A percentile compares a stretch with the other conserved stretches of the same genome.
Evolutionary conservation across 1,284 basidiomycete species (phyloP).

Genomic region (Ceratorhiza oryzae-sativae): DNA sequence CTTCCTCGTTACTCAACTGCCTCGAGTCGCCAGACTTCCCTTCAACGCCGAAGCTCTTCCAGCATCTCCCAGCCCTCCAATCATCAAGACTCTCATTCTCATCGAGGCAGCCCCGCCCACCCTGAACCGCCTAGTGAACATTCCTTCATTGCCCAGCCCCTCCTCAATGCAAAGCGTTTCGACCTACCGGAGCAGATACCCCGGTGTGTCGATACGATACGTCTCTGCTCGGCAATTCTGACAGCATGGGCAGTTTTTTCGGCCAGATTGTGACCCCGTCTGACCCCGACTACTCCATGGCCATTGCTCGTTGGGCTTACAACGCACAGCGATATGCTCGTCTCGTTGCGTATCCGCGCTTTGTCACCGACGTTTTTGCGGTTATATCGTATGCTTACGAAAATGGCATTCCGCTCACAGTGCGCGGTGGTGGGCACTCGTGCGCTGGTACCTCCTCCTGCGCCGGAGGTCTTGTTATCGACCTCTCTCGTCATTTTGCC

Average conservation of each 20-base stretch:
- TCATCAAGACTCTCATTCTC: too few species aligned
- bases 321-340: slow-evolving; percentile 31
- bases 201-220: background rate
- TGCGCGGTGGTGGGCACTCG: slow-evolving; percentile 34
- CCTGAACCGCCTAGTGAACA: too few species aligned
- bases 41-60: too few species aligned
- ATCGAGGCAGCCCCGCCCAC: too few species aligned
- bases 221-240: background rate
- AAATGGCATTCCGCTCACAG: slow-evolving; percentile 9
- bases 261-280: slow-evolving; percentile 4
- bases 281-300: background rate
- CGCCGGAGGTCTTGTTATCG: slow-evolving; percentile 44
- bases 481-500: slow-evolving; percentile 45
- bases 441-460: slow-evolving; percentile 32
- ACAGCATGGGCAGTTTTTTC: background rate
- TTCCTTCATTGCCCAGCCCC: background rate
- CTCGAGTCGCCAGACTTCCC: too few species aligned
- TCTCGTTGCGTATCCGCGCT: slow-evolving; percentile 25
- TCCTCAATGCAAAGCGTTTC: too few species aligned
- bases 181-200: too few species aligned
- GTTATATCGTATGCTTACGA: slow-evolving; percentile 13
- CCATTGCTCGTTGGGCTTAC: slow-evolving; percentile 30
- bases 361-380: slow-evolving; percentile 21
- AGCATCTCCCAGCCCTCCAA: too few species aligned
- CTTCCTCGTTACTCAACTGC: too few species aligned